These are phyloP conservation scores for Lagerstroemia fauriei DNA, from an alignment of 441 rosid species.

Conservation along the genomic window DNA sequence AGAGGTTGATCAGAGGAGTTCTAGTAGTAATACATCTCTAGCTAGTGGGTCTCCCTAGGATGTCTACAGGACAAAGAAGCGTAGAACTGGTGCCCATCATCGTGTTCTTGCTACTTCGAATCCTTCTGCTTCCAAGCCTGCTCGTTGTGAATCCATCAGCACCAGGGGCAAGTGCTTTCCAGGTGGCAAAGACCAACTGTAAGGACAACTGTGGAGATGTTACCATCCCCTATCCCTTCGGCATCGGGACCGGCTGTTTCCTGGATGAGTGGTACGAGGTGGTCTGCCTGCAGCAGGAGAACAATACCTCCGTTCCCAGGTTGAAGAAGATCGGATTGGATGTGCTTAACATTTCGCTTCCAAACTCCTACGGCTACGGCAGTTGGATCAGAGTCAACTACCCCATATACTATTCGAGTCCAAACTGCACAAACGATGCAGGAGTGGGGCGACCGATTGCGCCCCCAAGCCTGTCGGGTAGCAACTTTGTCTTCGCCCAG, in stretches of 20 bases:
- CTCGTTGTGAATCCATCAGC: background rate
- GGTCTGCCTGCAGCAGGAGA: background rate
- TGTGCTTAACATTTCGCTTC: background rate
- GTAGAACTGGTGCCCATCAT: background rate
- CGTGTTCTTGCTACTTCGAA: background rate
- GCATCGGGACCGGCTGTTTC: background rate
- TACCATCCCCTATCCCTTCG: constrained; percentile 10
- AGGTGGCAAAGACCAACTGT: background rate
- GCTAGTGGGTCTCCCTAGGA: background rate
- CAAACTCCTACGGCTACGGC: background rate
- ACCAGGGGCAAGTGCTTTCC: background rate
- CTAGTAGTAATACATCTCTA: no score
- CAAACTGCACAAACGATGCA: background rate
- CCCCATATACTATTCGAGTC: background rate
- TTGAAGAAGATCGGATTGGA: background rate
- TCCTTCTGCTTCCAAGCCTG: background rate
- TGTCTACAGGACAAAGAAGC: background rate
- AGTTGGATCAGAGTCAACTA: background rate
- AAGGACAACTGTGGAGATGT: background rate
- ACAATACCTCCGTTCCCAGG: background rate
- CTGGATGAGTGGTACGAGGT: constrained; percentile 8
- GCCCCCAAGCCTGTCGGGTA: background rate
- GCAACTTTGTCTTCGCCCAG: constrained; percentile 15
- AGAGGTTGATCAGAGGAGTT: no score
- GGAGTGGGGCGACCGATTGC: background rate